Base-by-base conservation (phyloP, 345 rosid genomes). In the Syzygium jambos region DNA sequence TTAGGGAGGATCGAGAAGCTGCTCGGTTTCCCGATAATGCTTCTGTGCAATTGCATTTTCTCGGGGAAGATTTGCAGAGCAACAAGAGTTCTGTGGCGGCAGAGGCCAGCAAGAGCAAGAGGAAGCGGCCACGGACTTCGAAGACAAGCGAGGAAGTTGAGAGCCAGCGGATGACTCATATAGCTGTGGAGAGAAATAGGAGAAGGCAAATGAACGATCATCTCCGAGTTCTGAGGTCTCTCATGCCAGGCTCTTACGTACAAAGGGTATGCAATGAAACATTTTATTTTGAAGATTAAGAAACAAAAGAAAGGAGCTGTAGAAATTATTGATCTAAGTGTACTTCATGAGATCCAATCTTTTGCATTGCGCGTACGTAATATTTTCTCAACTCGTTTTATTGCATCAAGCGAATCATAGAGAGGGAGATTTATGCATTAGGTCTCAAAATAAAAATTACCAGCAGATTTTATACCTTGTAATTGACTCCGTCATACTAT, bases 191-290 rank as follows among this genome's bases (percentile, higher is more conserved):
- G 87, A 93, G 99, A 85, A 95, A 96, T 88, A 88, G 99, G 55
- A 92, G 99, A 89, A 95, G 95, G 93, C 99, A 96, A 89, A 98
- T 98, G 99, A 98, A 98, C 85, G 99, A 96, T 63, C 97, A 98
- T 93, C 97, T 98, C 85, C 93, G 96, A 41, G 98, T 96, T 78
- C 88, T 98, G 85, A 94, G 98, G 82, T 93, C 99, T 90, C 97
- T 98, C 91, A 98, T 96, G 99, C 99, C 99, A 4, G 94, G 98
- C 52, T 98, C 99, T 21, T 98, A 96, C 89, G 98, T 95, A 11
- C 98, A 98, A 93, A 90, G 98, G 95, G 99, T 96, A 93, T 57
- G 78, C 61, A 49, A 49, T 11, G n/a, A 46, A 59, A 29, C 23
- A 55, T 0, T 51, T 22, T 52, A 38, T 34, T 34, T 52, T 68